Percentiles rank a stretch among this genome's conserved stretches.
Conservation (phyloP, 768 basidiomycete genomes). For the Hydnomerulius pinastri region DNA sequence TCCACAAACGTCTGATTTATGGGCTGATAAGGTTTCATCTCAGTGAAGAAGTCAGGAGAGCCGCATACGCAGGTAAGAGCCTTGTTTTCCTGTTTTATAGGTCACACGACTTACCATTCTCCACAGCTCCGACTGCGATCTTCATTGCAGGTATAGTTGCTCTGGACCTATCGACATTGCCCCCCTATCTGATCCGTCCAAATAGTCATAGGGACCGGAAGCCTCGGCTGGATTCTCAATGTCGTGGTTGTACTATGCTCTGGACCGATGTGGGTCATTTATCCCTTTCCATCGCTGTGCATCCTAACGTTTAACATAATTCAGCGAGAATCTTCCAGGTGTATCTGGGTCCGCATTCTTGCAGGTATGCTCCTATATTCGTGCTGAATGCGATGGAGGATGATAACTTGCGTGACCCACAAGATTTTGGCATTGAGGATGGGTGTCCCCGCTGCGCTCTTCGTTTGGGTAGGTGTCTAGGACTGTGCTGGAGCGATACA, state of each 20-base stretch:
- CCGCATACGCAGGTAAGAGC: slow-evolving; percentile 68
- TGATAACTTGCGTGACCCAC: slow-evolving; percentile 1
- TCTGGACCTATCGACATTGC: neutral
- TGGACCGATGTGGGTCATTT: slow-evolving; percentile 59
- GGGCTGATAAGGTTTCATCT: slow-evolving; percentile 5
- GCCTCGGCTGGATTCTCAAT: slow-evolving; percentile 86
- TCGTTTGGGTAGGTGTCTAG: slow-evolving; percentile 63
- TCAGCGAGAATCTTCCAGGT: slow-evolving; percentile 66
- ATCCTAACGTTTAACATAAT: neutral
- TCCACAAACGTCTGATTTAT: neutral
- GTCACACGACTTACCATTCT: neutral
- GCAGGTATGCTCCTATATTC: slow-evolving; percentile 40
- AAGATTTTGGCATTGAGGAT: slow-evolving; percentile 77
- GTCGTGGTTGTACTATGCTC: slow-evolving; percentile 86
- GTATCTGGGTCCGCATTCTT: slow-evolving; percentile 73
- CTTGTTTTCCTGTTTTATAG: slow-evolving; percentile 26
- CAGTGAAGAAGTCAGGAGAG: slow-evolving; percentile 79
- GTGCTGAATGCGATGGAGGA: neutral
- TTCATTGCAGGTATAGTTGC: slow-evolving; percentile 50
- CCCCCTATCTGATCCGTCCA: neutral
- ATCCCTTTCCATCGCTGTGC: neutral
- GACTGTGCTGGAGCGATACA: neutral
- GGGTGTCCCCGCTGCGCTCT: slow-evolving; percentile 73
- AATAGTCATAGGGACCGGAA: slow-evolving; percentile 69
- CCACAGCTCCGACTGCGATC: slow-evolving; percentile 55